These are phyloP conservation scores for Claviceps sp. DNA, from an alignment of 2,329 filamentous ascomycete species.

Conservation along the genomic window DNA sequence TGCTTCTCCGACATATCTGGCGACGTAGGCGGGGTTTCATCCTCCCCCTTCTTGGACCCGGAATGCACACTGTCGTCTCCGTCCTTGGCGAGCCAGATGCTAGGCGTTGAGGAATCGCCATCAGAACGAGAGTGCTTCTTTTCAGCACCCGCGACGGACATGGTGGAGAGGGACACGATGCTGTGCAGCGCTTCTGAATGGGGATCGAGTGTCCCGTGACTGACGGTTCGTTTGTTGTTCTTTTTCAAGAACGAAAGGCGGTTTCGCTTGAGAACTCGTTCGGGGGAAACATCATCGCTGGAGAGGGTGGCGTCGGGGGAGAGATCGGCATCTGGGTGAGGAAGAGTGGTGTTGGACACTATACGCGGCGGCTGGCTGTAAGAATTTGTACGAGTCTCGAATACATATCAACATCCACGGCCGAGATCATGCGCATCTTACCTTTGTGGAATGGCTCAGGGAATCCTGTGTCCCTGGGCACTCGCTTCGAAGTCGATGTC, in stretches of 20 bases:
- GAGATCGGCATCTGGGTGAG: conserved; percentile 48
- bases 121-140: conserved; percentile 10
- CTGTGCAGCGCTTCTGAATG: conserved; percentile 20
- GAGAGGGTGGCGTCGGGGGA: conserved; percentile 43
- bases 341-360: conserved; percentile 46
- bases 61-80: conserved; percentile 24
- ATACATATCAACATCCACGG: background rate
- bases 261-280: conserved; percentile 27
- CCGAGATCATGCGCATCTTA: conserved; percentile 15
- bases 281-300: conserved; percentile 36
- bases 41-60: conserved; percentile 12
- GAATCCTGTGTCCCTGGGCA: conserved; percentile 34
- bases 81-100: conserved; percentile 22
- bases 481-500: conserved; percentile 11
- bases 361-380: background rate
- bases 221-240: conserved; percentile 33
- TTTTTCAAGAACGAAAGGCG: conserved; percentile 32
- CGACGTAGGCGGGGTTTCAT: conserved; percentile 23
- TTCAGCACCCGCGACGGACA: conserved; percentile 11
- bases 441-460: conserved; percentile 35
- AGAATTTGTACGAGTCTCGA: background rate
- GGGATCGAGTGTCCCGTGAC: conserved; percentile 30
- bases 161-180: conserved; percentile 19
- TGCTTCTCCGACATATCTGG: conserved; percentile 18
- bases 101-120: conserved; percentile 15